phyloP scores from a whole-genome alignment of 2,329 filamentous ascomycete species.

The Phaeosphaeria sp. region DNA sequence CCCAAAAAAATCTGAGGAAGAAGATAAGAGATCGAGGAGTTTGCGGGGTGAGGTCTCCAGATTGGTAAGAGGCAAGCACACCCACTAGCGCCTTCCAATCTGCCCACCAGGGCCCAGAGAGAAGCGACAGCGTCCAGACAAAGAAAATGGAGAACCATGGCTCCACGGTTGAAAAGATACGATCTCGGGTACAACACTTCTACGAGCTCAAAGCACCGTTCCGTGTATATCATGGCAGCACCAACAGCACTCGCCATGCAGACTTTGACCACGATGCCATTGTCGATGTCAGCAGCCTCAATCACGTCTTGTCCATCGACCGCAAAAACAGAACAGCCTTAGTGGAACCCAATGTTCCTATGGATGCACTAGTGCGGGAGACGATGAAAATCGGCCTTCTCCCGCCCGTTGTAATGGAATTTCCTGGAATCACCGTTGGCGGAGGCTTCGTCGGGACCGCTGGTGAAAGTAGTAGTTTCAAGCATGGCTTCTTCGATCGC shows the following conservation, averaged over 20 bases:
- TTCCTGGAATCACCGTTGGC: conserved; percentile 72
- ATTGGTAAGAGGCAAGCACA: neutral
- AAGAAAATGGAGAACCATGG: conserved; percentile 30
- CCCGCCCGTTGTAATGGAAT: conserved; percentile 73
- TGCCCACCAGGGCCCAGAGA: neutral
- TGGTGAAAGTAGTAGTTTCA: conserved; percentile 72
- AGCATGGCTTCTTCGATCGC: conserved; percentile 70
- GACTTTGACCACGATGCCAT: conserved; percentile 46
- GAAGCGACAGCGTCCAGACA: neutral
- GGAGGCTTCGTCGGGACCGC: conserved; percentile 71
- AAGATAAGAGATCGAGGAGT: neutral
- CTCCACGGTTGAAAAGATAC: conserved; percentile 27
- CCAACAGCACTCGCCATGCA: conserved; percentile 72
- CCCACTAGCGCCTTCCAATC: neutral
- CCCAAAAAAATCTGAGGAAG: neutral
- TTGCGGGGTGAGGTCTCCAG: neutral
- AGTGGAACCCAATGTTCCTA: conserved; percentile 73
- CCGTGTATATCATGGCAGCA: conserved; percentile 73
- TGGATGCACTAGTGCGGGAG: conserved; percentile 67
- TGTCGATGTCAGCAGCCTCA: conserved; percentile 71
- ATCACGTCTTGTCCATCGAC: conserved; percentile 68
- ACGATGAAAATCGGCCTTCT: conserved; percentile 63
- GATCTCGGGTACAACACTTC: conserved; percentile 30
- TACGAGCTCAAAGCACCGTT: conserved; percentile 35
- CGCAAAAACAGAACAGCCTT: conserved; percentile 59